phyloP scores from a whole-genome alignment of 306 rosid species.

The Quillaja saponaria region DNA sequence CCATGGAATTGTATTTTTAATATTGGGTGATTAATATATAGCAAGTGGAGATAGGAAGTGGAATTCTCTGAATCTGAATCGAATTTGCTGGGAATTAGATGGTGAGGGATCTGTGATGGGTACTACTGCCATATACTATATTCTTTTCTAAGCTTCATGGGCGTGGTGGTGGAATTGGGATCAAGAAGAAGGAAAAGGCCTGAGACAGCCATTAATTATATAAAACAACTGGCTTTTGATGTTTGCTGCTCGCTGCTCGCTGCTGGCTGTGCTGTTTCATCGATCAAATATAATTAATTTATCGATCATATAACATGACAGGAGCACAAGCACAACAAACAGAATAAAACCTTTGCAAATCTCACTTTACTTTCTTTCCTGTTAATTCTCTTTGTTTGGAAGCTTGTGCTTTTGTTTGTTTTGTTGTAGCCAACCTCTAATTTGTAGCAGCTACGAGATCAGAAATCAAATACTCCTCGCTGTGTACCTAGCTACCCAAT shows the following conservation, averaged over 20 bases:
- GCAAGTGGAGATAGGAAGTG: too few relatives aligned
- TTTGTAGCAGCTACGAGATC: slow-evolving; percentile 38
- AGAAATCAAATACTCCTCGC: too few relatives aligned
- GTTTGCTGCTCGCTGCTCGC: too few relatives aligned
- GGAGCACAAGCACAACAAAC: slow-evolving; percentile 13
- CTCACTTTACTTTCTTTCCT: slow-evolving; percentile 94
- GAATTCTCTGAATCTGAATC: slow-evolving; percentile 21
- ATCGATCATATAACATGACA: too few relatives aligned
- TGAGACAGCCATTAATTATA: slow-evolving; percentile 57
- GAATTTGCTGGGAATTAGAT: too few relatives aligned
- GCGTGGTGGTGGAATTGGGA: slow-evolving; percentile 16
- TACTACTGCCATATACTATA: too few relatives aligned
- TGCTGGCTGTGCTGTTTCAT: slow-evolving; percentile 35
- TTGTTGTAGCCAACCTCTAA: slow-evolving; percentile 51
- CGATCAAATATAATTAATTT: slow-evolving; percentile 14
- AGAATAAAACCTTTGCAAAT: slow-evolving; percentile 58
- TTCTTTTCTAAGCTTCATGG: too few relatives aligned
- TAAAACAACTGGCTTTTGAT: slow-evolving; percentile 38
- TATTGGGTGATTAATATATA: too few relatives aligned
- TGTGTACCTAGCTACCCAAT: too few relatives aligned
- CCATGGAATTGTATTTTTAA: too few relatives aligned
- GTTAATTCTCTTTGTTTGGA: slow-evolving; percentile 90
- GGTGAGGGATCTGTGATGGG: too few relatives aligned
- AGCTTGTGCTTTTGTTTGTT: too few relatives aligned
- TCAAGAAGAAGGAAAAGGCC: slow-evolving; percentile 9